Conservation (phyloP, 352 stramenopile genomes). For the Pythium rishiriense region DNA sequence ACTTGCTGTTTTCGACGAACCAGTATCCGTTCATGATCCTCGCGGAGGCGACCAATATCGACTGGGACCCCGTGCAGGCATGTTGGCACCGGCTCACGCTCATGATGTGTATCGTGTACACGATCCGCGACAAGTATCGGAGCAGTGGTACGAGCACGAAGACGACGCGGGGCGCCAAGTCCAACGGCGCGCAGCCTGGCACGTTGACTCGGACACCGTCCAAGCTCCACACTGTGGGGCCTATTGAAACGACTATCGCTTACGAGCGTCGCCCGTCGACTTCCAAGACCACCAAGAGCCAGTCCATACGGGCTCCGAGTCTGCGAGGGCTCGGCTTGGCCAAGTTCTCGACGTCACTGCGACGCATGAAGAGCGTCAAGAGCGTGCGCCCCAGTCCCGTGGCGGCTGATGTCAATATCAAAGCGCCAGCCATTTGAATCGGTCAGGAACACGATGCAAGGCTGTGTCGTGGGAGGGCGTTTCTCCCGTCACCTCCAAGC, state of each 20-base stretch:
- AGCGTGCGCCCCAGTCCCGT: neutral
- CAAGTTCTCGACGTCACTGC: neutral
- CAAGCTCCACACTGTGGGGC: constrained; percentile 1
- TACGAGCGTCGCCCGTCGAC: neutral
- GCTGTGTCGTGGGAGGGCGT: no score
- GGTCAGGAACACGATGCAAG: no score
- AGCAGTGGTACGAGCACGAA: neutral
- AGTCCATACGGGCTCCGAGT: neutral
- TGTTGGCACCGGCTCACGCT: constrained; percentile 8
- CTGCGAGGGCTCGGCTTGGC: neutral
- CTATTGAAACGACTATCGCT: neutral
- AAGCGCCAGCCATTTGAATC: no score
- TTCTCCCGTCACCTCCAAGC: no score
- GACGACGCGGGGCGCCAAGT: neutral
- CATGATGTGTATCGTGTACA: constrained; percentile 4
- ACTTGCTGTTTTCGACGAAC: constrained; percentile 21
- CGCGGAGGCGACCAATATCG: neutral
- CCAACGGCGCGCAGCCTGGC: neutral
- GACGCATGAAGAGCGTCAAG: neutral
- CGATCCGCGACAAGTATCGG: neutral
- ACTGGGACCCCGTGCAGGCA: neutral
- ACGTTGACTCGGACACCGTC: neutral
- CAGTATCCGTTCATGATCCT: constrained; percentile 3
- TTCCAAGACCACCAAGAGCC: neutral
- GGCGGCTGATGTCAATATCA: neutral